Conservation (phyloP, 208 protist species). For the Trypanosoma mega region DNA sequence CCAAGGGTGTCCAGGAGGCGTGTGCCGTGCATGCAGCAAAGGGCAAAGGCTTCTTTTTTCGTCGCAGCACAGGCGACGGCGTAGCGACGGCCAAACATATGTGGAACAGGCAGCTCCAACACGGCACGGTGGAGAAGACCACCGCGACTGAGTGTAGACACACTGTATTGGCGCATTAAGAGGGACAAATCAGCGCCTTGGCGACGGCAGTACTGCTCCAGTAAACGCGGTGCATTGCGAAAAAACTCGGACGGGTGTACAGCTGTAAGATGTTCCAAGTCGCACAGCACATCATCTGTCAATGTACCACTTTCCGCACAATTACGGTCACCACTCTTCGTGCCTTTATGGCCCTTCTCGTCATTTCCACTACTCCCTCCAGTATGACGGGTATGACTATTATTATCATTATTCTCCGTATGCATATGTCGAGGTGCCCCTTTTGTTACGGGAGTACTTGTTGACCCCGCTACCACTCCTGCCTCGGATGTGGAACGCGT, state of each 20-base stretch:
- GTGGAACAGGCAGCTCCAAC: conserved; percentile 60
- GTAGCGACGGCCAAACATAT: conserved; percentile 47
- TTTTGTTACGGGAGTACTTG: too few relatives aligned
- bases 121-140: conserved; percentile 76
- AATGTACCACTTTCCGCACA: background rate
- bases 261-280: conserved; percentile 44
- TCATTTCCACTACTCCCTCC: too few relatives aligned
- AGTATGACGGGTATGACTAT: too few relatives aligned
- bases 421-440: too few relatives aligned
- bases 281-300: conserved; percentile 74
- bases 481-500: too few relatives aligned
- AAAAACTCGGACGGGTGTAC: conserved; percentile 57
- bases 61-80: conserved; percentile 64
- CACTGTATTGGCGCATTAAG: conserved; percentile 66
- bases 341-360: too few relatives aligned
- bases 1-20: conserved; percentile 53
- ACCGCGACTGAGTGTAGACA: conserved; percentile 30
- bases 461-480: too few relatives aligned
- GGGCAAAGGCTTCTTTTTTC: conserved; percentile 46
- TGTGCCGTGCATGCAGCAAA: conserved; percentile 67
- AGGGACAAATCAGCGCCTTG: conserved; percentile 56
- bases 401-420: too few relatives aligned
- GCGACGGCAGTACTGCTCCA: conserved; percentile 35
- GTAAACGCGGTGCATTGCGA: conserved; percentile 29
- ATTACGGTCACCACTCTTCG: too few relatives aligned